These are phyloP conservation scores for Cyberlindnera americana DNA, from an alignment of 805 yeast genomes.

Conservation along the genomic window DNA sequence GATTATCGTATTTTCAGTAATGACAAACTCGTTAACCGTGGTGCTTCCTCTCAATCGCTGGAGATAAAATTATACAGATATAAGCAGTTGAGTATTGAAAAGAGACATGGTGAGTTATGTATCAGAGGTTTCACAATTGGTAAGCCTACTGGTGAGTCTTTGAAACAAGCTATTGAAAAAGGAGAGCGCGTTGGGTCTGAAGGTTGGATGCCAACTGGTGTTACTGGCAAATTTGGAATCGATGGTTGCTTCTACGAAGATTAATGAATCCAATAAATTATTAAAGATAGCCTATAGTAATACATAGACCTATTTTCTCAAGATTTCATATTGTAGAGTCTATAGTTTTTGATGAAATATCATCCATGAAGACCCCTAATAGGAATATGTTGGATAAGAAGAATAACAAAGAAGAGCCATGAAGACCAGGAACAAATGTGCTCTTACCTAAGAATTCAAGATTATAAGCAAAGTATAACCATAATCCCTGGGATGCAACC, in stretches of 20 bases:
- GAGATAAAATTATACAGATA: slow-evolving; percentile 52
- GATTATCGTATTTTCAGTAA: slow-evolving; percentile 54
- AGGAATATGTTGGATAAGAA: slow-evolving; percentile 61
- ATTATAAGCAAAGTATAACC: slow-evolving; percentile 77
- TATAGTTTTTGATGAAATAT: slow-evolving; percentile 3
- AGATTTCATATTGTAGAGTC: too few species aligned
- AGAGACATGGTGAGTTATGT: slow-evolving; percentile 47
- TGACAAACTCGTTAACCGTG: slow-evolving; percentile 38
- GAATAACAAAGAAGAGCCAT: slow-evolving; percentile 53
- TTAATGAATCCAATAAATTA: too few species aligned
- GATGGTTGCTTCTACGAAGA: slow-evolving; percentile 69
- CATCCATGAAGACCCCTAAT: slow-evolving; percentile 50
- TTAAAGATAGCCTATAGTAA: too few species aligned
- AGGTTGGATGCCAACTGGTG: slow-evolving; percentile 48
- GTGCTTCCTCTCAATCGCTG: slow-evolving; percentile 55
- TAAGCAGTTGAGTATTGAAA: slow-evolving; percentile 29
- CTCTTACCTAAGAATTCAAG: slow-evolving; percentile 75
- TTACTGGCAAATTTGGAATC: slow-evolving; percentile 57
- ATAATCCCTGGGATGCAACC: slow-evolving; percentile 66
- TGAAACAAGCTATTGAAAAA: slow-evolving; percentile 28
- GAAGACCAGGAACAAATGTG: slow-evolving; percentile 58
- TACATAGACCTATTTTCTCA: too few species aligned
- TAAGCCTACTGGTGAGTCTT: slow-evolving; percentile 35
- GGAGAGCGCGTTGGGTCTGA: slow-evolving; percentile 41
- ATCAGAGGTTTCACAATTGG: slow-evolving; percentile 69